phyloP scores from a whole-genome alignment of 1,284 basidiomycete genomes.

The Dichomitus squalens region DNA sequence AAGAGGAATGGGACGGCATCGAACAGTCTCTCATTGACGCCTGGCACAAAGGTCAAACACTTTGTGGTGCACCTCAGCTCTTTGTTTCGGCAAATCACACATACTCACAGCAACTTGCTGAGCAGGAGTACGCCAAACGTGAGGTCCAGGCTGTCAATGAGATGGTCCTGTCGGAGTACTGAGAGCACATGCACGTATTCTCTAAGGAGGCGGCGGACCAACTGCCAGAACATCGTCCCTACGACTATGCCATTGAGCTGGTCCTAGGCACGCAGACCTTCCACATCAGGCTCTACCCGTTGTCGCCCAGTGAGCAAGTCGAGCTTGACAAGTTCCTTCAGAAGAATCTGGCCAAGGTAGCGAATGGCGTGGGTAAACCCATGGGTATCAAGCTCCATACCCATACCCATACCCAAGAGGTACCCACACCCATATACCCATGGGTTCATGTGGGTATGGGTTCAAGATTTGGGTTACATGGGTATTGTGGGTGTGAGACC shows the following conservation, averaged over 20 bases:
- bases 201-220: background rate
- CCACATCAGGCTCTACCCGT: conserved; percentile 2
- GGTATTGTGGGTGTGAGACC: too few relatives aligned
- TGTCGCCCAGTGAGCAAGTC: background rate
- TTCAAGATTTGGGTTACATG: too few relatives aligned
- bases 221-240: background rate
- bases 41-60: background rate
- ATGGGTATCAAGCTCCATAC: too few relatives aligned
- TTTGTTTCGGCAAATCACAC: background rate
- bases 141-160: background rate
- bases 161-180: too few relatives aligned
- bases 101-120: background rate
- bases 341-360: too few relatives aligned
- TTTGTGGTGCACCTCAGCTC: background rate
- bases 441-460: too few relatives aligned
- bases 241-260: conserved; percentile 10
- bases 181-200: background rate
- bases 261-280: background rate
- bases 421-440: too few relatives aligned
- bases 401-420: too few relatives aligned
- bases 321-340: conserved; percentile 26
- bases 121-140: background rate
- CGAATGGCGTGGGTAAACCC: too few relatives aligned
- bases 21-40: background rate
- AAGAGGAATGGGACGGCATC: background rate